Base-by-base conservation (phyloP, 225 moss, liverwort and hornwort species). In the Lunularia cruciata region DNA sequence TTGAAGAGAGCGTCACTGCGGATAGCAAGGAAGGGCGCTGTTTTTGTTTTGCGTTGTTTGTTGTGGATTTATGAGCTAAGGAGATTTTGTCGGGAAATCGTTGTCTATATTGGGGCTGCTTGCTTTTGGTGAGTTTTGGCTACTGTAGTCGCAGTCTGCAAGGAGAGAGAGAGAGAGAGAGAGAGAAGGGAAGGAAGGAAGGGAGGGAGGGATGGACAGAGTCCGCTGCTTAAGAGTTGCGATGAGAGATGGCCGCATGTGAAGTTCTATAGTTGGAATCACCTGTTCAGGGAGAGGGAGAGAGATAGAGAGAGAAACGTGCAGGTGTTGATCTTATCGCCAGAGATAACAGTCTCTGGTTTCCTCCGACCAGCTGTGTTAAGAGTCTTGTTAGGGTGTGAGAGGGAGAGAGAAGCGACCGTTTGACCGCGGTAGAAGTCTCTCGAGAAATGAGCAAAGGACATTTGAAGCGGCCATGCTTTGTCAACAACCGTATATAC, bases 371-470 rank as follows among this genome's bases (percentile, higher is more conserved):
- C 40, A 4, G 45, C 28, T 31, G 15, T 64, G 63, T 64, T 30
- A 64, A 30, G 63, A 46, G n/a, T n/a, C n/a, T 19, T 43, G 30
- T 38, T 61, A 13, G 40, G 39, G 37, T 38, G 43, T 27, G 7
- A 16, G 62, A 62, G 42, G 23, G 3, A 13, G 8, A 26, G 26
- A 27, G 60, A 60, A n/a, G 34, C 10, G 19, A 38, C 2, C 23
- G 63, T 63, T 63, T 63, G 43, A 45, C 43, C 43, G 63, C 25
- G 63, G 63, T 63, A 23, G 23, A 43, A 37, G 63, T 43, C 60
- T 22, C 37, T 38, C 20, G 37, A 37, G 60, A 37, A 37, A 38
- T 37, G 36, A 38, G 38, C n/a, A 23, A 18, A 34, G 23, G 22
- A 38, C 20, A 60, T 60, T 37, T 39, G 31, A 15, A 57, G 60